Conservation (phyloP, 2,329 filamentous ascomycete species). For the Trichophyton benhamiae region DNA sequence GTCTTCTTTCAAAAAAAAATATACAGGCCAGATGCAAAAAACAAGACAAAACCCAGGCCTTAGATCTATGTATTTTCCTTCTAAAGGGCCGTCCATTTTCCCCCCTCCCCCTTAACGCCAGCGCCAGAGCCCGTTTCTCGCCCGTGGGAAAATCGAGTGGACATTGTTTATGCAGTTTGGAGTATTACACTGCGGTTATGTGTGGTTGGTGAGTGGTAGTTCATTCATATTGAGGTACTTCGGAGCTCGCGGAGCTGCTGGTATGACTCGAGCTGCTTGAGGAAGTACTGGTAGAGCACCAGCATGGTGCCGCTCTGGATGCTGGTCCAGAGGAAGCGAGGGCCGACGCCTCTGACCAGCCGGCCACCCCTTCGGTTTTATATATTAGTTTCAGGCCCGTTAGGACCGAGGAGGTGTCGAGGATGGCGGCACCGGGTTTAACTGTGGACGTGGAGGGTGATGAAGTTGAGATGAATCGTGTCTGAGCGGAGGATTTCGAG, state of each 20-base stretch:
- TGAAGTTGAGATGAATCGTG: slow-evolving; percentile 73
- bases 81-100: neutral
- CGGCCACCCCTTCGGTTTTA: slow-evolving; percentile 70
- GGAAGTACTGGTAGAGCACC: slow-evolving; percentile 79
- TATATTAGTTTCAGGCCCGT: slow-evolving; percentile 81
- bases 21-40: neutral
- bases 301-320: slow-evolving; percentile 96
- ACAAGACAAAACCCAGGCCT: neutral
- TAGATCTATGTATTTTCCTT: neutral
- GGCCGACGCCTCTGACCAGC: slow-evolving; percentile 89
- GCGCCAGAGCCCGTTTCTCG: neutral
- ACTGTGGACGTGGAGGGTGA: slow-evolving; percentile 74
- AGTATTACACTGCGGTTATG: neutral
- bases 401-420: slow-evolving; percentile 82
- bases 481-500: slow-evolving; percentile 37
- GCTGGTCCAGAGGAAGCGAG: slow-evolving; percentile 89
- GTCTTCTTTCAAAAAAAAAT: neutral
- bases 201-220: neutral
- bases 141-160: neutral
- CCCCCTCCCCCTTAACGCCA: slow-evolving; percentile 4
- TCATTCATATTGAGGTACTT: slow-evolving; percentile 7
- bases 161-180: neutral
- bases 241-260: slow-evolving; percentile 19
- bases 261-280: slow-evolving; percentile 60
- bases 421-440: slow-evolving; percentile 61